Base-by-base conservation (phyloP, 2,329 filamentous ascomycete species). In the Cercospora beticola region DNA sequence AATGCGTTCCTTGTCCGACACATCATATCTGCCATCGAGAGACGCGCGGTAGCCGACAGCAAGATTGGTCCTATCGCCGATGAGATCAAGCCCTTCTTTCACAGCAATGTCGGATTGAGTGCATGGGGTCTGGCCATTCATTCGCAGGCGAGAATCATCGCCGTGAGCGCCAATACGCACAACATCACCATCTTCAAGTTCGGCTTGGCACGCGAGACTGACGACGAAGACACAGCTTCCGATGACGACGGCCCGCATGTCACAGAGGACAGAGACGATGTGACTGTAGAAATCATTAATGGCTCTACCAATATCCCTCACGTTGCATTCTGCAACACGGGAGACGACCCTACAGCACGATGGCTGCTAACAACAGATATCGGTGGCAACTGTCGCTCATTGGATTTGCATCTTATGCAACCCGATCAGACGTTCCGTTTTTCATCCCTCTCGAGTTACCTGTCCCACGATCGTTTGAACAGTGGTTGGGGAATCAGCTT, bases 81-180 rank as follows among this genome's bases (percentile, higher is more conserved):
- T 49, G 74, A 75, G 66, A 76, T 77, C 72, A 82, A 68, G 75
- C 82, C 82, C 0, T 92, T 97, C 76, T 92, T 97, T 67, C 87
- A 88, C 68, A 87, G 91, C 43, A 93, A 91, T 76, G 93, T 97
- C 2, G 87, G 87, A 1, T 82, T 81, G 26, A 94, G 92, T 68
- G 94, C 94, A 2, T 99, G 95, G 95, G 95, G 94, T 0, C 80
- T 97, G 59, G 90, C 93, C 7, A 86, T 97, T 10, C 94, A 98
- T 78, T 86, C 88, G 70, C 83, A 89, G 70, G 92, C 92, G n/a
- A 88, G 94, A 0, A 83, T 97, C 70, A 90, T 99, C 70, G 95
- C 94, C 0, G 90, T 96, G 46, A 92, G 91, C 74, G 89, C 92
- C 0, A 99, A 99, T 77, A 86, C 85, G 0, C 82, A 83, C 23